Conservation (phyloP, 2,329 filamentous ascomycete genomes). For the Ophioceras dolichostomum region DNA sequence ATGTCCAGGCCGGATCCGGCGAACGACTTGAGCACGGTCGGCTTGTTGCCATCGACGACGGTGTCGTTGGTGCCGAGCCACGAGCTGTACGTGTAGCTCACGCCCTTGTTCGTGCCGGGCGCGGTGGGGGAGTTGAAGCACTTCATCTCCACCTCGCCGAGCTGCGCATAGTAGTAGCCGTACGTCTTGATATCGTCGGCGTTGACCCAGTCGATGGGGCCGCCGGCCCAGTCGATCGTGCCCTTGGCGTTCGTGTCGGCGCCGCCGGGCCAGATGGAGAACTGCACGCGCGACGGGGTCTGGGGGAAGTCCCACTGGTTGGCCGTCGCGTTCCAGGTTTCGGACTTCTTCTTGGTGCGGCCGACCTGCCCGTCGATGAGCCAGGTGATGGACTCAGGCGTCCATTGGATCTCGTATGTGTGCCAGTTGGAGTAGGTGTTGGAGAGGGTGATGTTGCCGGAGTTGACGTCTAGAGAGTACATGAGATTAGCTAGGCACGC, state of each 20-base stretch:
- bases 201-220: slow-evolving; percentile 75
- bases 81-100: slow-evolving; percentile 66
- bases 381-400: slow-evolving; percentile 77
- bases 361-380: slow-evolving; percentile 68
- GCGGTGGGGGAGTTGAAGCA: slow-evolving; percentile 59
- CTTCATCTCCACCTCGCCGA: slow-evolving; percentile 66
- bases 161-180: slow-evolving; percentile 79
- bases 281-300: slow-evolving; percentile 78
- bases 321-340: slow-evolving; percentile 77
- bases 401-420: slow-evolving; percentile 90
- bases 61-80: slow-evolving; percentile 59
- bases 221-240: slow-evolving; percentile 86
- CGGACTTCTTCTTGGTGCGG: slow-evolving; percentile 60
- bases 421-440: slow-evolving; percentile 72
- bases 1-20: slow-evolving; percentile 71
- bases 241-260: slow-evolving; percentile 65
- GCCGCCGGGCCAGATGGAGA: slow-evolving; percentile 94
- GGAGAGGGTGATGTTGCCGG: slow-evolving; percentile 52
- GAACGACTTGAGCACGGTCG: slow-evolving; percentile 67
- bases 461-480: slow-evolving; percentile 62
- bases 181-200: slow-evolving; percentile 61
- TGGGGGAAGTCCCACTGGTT: slow-evolving; percentile 84
- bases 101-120: slow-evolving; percentile 57
- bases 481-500: too few species aligned
- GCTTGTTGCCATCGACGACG: slow-evolving; percentile 61